Base-by-base conservation (phyloP, 176 grass and related monocot genomes). In the Thinopyrum elongatum region DNA sequence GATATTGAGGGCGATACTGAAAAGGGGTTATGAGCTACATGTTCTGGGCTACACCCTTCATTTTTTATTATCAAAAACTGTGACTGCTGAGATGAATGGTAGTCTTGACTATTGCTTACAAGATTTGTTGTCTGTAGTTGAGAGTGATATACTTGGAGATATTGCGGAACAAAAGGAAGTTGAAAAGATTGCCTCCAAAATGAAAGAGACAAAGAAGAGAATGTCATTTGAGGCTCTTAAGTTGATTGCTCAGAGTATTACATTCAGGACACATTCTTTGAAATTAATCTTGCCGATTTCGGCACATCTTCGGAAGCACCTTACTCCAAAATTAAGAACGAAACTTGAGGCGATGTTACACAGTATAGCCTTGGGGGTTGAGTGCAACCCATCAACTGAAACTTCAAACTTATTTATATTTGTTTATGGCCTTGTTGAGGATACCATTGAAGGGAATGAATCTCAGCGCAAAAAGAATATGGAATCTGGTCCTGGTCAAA, bases 151-250 rank as follows among this genome's bases (percentile, higher is more conserved):
- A 81, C 92, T 95, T 89, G 96, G 96, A 74, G 93, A 98, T 73
- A 92, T 95, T 70, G 91, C 93, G 1, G 93, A 94, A 74, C 89
- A 98, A 89, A 98, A 98, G 89, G 96, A 98, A 79, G 96, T 98
- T 87, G 91, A 94, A 53, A 95, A 98, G 74, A 89, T 98, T 76
- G 96, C 96, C 42, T 90, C 90, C 47, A 98, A 98, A 91, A 98
- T 95, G 96, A 98, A 98, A 87, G 96, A 98, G 64, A 95, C 96
- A 33, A 95, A 91, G 83, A 98, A 95, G 83, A 95, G 91, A 21
- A 94, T 93, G 92, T 98, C 96, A 25, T 95, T 87, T 86, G 93
- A 98, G 46, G 92, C 93, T 81, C 86, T 98, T 76, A 91, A 95
- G 71, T 75, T 98, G 55, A 87, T 95, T 88, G 76, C 90, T 86